Evolutionary conservation across 2,329 filamentous ascomycete species (phyloP), one percentile per base, ranked within the genome.

Genomic region (Fusarium scirpi): DNA sequence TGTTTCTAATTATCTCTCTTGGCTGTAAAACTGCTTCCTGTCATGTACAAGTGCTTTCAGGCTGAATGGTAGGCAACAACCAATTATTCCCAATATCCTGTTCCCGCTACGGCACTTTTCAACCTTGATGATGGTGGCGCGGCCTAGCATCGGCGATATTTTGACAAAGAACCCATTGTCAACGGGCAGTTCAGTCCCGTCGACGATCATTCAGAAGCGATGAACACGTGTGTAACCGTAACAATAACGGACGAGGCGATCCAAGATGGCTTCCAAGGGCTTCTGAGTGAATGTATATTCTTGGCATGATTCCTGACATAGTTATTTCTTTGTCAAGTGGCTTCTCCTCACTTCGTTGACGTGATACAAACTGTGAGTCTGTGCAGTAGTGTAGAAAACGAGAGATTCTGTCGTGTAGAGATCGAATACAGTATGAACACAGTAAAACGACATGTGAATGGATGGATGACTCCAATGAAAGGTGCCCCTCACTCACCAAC

Each of bases 381-480:
- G 49, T 70, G 45, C 38, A 41, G 44, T 70, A 59, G 67, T 70
- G 40, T 44, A 51, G 34, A 41, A 22, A 22, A 16, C 2, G 1
- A 25, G 18, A 24, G 12, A 40, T 6, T 18, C 27, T 27, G 8
- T 51, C 29, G 3, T n/a, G 16, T 25, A 24, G 30, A 52, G 32
- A 41, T 43, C 24, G 5, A 15, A 62, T 48, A 70, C 70, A 68
- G 58, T 65, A 58, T 46, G 32, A 48, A 27, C 40, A 71, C 70
- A 68, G 70, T 72, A 48, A 43, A 58, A 9, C 41, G 41, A 52
- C 56, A 72, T 73, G 70, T 71, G 67, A n/a, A 38, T n/a, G 16
- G 18, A 70, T 43, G 38, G 10, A 46, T 32, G 34, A 38, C 24
- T 25, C 16, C 10, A 27, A 8, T 46, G 24, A 27, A 25, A 15